phyloP scores from a whole-genome alignment of 768 basidiomycete genomes.

The Amylocystis lapponica region DNA sequence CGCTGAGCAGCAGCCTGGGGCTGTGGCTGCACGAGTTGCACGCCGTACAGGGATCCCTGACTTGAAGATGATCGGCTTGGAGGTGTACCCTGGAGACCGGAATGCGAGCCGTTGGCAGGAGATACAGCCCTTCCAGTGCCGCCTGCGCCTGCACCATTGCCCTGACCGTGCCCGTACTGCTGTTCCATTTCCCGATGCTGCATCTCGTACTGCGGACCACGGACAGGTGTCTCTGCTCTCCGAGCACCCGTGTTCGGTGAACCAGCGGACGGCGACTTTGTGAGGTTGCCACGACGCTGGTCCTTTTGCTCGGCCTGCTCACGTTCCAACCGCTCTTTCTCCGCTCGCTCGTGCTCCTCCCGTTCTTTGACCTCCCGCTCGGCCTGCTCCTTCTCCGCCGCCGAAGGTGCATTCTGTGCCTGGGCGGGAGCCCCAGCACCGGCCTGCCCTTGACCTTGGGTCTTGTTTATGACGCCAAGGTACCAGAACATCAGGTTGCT shows the following conservation, averaged over 20 bases:
- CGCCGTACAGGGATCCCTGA: too few species aligned
- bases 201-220: slow-evolving; percentile 89
- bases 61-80: too few species aligned
- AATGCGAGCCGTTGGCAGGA: too few species aligned
- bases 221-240: slow-evolving; percentile 80
- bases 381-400: slow-evolving; percentile 27
- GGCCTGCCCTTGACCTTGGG: slow-evolving; percentile 28
- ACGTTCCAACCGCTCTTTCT: slow-evolving; percentile 22
- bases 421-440: slow-evolving; percentile 8
- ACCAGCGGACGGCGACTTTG: slow-evolving; percentile 51
- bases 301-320: slow-evolving; percentile 36
- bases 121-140: too few species aligned
- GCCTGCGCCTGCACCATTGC: slow-evolving; percentile 4
- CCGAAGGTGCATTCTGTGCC: slow-evolving; percentile 17
- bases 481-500: slow-evolving; percentile 99
- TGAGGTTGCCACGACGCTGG: slow-evolving; percentile 50
- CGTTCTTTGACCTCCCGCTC: slow-evolving; percentile 34
- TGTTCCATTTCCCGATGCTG: slow-evolving; percentile 92
- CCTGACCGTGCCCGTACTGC: slow-evolving; percentile 48
- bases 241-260: slow-evolving; percentile 43
- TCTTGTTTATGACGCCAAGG: slow-evolving; percentile 93
- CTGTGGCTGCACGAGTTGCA: slow-evolving; percentile 24
- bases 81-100: slow-evolving; percentile 2
- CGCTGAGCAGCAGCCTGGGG: slow-evolving; percentile 27
- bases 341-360: slow-evolving; percentile 33